Evolutionary conservation across 371 early-diverging fungal genomes (phyloP).

Genomic region (Rhizopus sp.): DNA sequence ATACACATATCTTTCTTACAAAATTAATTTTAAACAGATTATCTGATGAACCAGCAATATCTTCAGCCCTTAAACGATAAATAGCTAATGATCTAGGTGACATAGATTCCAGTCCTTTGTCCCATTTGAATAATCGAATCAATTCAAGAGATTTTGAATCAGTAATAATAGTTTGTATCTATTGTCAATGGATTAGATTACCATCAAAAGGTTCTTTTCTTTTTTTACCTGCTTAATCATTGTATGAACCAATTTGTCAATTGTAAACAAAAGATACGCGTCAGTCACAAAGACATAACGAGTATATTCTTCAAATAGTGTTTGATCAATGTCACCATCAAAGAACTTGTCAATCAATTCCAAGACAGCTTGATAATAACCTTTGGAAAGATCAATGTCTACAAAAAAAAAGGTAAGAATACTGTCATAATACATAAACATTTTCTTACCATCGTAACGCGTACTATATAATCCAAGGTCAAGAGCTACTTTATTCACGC

Average conservation of each 20-base stretch:
- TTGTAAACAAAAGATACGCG: slow-evolving; percentile 84
- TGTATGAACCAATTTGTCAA: slow-evolving; percentile 83
- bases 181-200: neutral
- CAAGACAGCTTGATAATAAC: slow-evolving; percentile 77
- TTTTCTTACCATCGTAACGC: slow-evolving; percentile 49
- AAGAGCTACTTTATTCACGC: slow-evolving; percentile 75
- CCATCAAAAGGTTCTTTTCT: neutral
- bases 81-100: slow-evolving; percentile 45
- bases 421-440: neutral
- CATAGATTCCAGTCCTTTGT: slow-evolving; percentile 32
- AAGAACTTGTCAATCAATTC: slow-evolving; percentile 78
- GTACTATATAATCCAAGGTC: slow-evolving; percentile 77
- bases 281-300: slow-evolving; percentile 86
- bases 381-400: slow-evolving; percentile 56
- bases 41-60: slow-evolving; percentile 77
- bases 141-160: slow-evolving; percentile 50
- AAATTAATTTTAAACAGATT: slow-evolving; percentile 85
- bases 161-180: slow-evolving; percentile 47
- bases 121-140: slow-evolving; percentile 41
- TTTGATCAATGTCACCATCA: slow-evolving; percentile 81
- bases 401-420: neutral
- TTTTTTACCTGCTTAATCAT: slow-evolving; percentile 76
- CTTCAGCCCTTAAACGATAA: slow-evolving; percentile 86
- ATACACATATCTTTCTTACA: slow-evolving; percentile 47
- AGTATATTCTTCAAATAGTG: slow-evolving; percentile 90